Base-by-base conservation (phyloP, 1,284 basidiomycete species). In the Naganishia liquefaciens region DNA sequence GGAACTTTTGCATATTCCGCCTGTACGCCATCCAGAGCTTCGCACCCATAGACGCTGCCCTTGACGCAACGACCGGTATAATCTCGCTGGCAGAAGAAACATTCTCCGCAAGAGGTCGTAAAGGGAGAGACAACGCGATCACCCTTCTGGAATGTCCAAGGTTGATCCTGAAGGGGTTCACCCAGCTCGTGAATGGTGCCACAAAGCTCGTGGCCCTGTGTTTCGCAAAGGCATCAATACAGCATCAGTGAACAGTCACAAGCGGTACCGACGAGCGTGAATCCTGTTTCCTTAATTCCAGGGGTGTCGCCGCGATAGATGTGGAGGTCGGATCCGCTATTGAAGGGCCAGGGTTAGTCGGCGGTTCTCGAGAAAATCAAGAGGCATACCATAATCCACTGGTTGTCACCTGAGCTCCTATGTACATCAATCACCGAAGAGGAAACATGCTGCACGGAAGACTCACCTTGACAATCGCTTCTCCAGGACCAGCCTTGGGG, bases 61-160 rank as follows among this genome's bases (percentile, higher is more conserved):
- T 86, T 77, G 1, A 82, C 79, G 75, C 93, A 94, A 52, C 92
- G 83, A 42, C 85, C 87, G 1, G 90, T 92, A 74, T 87, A 88
- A 28, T 88, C 88, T 30, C 87, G 75, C 2, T 86, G 82, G 75
- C 91, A 94, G 71, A 86, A 87, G 66, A 71, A 75, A 70, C 72
- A 75, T 25, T 51, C 85, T 55, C 88, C 89, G 71, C 93, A 95
- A 46, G 86, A 89, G 21, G 86, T 83, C 0, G 90, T 91, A 77
- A 94, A 95, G 0, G 93, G 90, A 1, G 89, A 87, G 17, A 94
- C 85, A n/a, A 94, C 89, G 68, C 86, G 86, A 76, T 93, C 89
- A 4, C 91, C 91, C 2, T 89, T 75, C 67, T 85, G 85, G 70
- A 93, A 84, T 11, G 82, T 85, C 3, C 84, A 81, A 67, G 79